phyloP scores from a whole-genome alignment of 2,329 filamentous ascomycete genomes.

The Neofusicoccum kwambonambiense region DNA sequence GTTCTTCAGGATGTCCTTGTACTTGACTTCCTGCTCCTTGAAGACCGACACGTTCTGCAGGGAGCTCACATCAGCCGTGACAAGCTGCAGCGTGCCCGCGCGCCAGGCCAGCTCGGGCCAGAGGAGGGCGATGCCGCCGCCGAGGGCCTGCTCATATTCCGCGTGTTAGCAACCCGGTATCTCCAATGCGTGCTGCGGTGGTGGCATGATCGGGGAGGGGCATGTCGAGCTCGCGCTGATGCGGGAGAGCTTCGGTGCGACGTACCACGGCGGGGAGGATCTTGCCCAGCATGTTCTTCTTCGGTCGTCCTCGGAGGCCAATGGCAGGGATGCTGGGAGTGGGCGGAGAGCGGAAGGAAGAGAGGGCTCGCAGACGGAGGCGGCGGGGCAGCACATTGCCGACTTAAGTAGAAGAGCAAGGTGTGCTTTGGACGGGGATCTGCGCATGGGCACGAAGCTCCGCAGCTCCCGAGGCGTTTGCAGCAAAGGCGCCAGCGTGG shows the following conservation, averaged over 20 bases:
- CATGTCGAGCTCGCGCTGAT: not conserved
- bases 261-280: constrained; percentile 14
- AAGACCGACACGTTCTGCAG: constrained; percentile 27
- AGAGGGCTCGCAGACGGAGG: not conserved
- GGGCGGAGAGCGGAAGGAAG: not conserved
- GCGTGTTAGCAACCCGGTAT: not conserved
- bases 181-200: not conserved
- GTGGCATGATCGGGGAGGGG: not conserved
- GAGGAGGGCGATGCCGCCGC: constrained; percentile 5
- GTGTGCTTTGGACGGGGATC: not conserved
- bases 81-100: constrained; percentile 2
- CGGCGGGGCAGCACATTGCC: not conserved
- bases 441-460: not conserved
- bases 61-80: constrained; percentile 10
- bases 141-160: not conserved
- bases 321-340: not conserved
- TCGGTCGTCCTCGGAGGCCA: not conserved
- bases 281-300: constrained; percentile 13
- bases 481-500: not conserved
- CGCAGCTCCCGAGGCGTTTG: not conserved
- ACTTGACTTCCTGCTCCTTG: constrained; percentile 32
- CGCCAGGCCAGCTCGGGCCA: constrained; percentile 12
- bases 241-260: not conserved
- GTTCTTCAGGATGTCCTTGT: constrained; percentile 38
- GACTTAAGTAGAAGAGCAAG: constrained; percentile 11